A percentile compares a stretch with the other conserved stretches of the same genome.
These are phyloP conservation scores for Aspergillus sp. DNA, from an alignment of 2,329 filamentous ascomycete genomes.

Conservation along the genomic window DNA sequence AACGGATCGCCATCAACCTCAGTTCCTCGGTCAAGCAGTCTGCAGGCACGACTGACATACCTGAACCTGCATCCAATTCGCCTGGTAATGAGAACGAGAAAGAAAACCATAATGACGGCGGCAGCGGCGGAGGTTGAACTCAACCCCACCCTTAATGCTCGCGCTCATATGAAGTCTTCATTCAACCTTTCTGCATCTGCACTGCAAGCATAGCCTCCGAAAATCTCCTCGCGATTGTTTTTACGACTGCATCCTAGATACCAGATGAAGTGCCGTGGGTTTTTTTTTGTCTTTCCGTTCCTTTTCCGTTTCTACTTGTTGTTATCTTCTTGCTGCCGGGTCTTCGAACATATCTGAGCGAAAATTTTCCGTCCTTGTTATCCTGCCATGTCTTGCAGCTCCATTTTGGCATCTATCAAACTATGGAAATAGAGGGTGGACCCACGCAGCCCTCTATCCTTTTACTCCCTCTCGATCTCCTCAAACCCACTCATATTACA, in stretches of 20 bases:
- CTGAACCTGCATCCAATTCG: conserved; percentile 17
- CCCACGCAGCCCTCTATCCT: neutral
- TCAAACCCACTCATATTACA: neutral
- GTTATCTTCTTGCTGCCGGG: neutral
- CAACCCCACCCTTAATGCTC: neutral
- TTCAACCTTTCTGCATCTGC: conserved; percentile 5
- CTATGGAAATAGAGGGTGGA: neutral
- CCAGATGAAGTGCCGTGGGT: conserved; percentile 24
- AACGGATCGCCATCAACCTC: conserved; percentile 44
- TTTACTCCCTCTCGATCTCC: neutral
- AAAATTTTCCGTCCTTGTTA: neutral
- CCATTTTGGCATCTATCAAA: neutral
- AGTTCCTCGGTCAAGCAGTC: conserved; percentile 27
- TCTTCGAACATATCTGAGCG: neutral
- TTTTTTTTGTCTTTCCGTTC: conserved; percentile 4
- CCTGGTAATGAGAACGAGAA: conserved; percentile 34
- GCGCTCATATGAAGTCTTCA: neutral
- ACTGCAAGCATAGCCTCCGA: conserved; percentile 12
- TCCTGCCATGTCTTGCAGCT: neutral
- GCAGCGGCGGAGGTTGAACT: conserved; percentile 23
- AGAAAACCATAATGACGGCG: conserved; percentile 24
- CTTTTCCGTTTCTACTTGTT: neutral
- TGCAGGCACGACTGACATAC: conserved; percentile 15
- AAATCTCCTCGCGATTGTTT: conserved; percentile 9
- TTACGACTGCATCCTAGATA: conserved; percentile 26